Base-by-base conservation (phyloP, 768 basidiomycete genomes). In the Rhodosporidiobolus odoratus region DNA sequence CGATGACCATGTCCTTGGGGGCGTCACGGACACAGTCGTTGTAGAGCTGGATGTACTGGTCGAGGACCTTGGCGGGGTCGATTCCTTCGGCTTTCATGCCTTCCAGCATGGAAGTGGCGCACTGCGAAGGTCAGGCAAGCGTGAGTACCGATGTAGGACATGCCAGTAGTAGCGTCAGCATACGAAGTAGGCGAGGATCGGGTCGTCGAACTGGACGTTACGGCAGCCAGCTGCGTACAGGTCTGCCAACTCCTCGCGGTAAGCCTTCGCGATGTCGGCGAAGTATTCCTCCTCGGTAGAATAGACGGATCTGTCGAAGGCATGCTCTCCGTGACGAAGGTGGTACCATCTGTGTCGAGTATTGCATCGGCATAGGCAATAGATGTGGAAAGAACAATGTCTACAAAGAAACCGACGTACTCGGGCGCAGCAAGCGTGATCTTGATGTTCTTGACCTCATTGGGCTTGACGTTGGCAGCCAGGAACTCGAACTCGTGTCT, bases 381-480 rank as follows among this genome's bases (percentile, higher is more conserved):
- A 53, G 35, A 23, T 40, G 58, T 53, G 37, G 16, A 13, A 15
- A n/a, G 77, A 87, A 87, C 32, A 85, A 84, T 9, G 12, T 10
- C n/a, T n/a, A n/a, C 35, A 88, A 84, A 77, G 88, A 87, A 78
- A 85, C 86, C 21, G 37, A 35, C 87, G 88, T 43, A 48, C 52
- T 86, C 85, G 5, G 88, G 89, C 0, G 88, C 85, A 68, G 85
- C 87, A 79, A 89, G 81, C 23, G 87, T 89, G 69, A 90, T 76
- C 78, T 91, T 90, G 78, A 90, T 84, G 75, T 83, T 82, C 75
- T 83, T 83, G 68, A 88, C 85, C 41, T 77, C 73, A 27, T 73
- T 66, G 38, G 69, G 65, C 37, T 74, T 58, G 61, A 76, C 67
- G 47, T 69, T 41, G 13, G 68, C 66, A 58, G 65, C 61, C 45